phyloP scores from a whole-genome alignment of 2,329 filamentous ascomycete species.

The Stagonosporopsis rhizophila region DNA sequence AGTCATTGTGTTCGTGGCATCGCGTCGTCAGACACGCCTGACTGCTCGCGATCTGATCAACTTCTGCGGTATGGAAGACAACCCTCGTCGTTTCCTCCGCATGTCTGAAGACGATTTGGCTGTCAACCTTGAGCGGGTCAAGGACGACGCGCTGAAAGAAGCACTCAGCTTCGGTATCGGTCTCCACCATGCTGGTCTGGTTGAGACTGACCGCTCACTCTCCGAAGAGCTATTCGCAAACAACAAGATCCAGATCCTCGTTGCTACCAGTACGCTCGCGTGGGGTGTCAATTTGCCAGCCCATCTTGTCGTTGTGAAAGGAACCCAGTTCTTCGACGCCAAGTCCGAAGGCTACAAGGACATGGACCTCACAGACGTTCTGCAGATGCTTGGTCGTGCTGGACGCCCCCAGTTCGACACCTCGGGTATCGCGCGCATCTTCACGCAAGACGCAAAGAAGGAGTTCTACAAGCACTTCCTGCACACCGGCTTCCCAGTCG shows the following conservation, averaged over 20 bases:
- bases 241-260: conserved; percentile 96
- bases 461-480: conserved; percentile 99
- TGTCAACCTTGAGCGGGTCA: conserved; percentile 84
- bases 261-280: conserved; percentile 93
- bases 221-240: conserved; percentile 94
- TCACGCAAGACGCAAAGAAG: conserved; percentile 97
- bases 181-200: conserved; percentile 93
- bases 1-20: conserved; percentile 97
- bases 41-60: conserved; percentile 98
- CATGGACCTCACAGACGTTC: conserved; percentile 97
- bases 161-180: conserved; percentile 98
- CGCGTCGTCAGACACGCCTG: conserved; percentile 88
- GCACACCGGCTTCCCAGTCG: conserved; percentile 96
- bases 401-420: conserved; percentile 96
- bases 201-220: conserved; percentile 90
- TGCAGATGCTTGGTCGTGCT: conserved; percentile 97
- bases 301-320: conserved; percentile 96
- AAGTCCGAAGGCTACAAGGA: conserved; percentile 98
- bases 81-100: conserved; percentile 87
- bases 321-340: conserved; percentile 96
- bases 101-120: conserved; percentile 96
- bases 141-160: conserved; percentile 90
- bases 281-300: conserved; percentile 99
- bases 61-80: conserved; percentile 97
- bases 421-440: conserved; percentile 94